phyloP scores from a whole-genome alignment of 768 basidiomycete species.

The Tylopilus subfusipes region DNA sequence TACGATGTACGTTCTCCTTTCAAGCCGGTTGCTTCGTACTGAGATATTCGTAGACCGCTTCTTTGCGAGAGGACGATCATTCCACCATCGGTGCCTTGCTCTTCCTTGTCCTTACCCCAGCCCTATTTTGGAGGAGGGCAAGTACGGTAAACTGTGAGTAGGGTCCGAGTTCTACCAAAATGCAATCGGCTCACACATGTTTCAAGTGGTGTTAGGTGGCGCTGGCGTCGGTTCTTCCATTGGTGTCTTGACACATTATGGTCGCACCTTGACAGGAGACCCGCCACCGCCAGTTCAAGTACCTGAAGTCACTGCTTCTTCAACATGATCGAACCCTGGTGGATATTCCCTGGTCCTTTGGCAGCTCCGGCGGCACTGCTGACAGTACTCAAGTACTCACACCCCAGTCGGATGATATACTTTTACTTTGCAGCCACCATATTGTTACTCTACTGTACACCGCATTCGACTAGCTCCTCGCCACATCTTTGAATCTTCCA shows the following conservation, averaged over 20 bases:
- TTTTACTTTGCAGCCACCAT: not conserved
- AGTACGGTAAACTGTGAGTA: slow-evolving; percentile 53
- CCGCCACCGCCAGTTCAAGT: slow-evolving; percentile 40
- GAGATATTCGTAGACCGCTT: slow-evolving; percentile 42
- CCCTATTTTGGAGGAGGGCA: slow-evolving; percentile 71
- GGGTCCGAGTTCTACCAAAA: slow-evolving; percentile 13
- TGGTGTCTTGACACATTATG: slow-evolving; percentile 57
- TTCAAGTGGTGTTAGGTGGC: slow-evolving; percentile 65
- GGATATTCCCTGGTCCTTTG: not conserved
- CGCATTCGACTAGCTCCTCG: slow-evolving; percentile 23
- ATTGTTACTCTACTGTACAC: slow-evolving; percentile 12
- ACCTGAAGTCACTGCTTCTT: slow-evolving; percentile 28
- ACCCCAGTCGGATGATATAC: not conserved
- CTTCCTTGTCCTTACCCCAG: slow-evolving; percentile 60
- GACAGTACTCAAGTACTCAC: not conserved
- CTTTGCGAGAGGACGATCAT: slow-evolving; percentile 67
- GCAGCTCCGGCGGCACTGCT: not conserved
- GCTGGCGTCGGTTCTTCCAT: slow-evolving; percentile 61
- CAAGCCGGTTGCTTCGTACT: not conserved
- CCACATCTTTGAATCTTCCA: slow-evolving; percentile 59
- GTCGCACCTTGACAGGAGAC: slow-evolving; percentile 53
- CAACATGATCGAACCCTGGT: slow-evolving; percentile 2
- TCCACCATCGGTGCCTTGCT: slow-evolving; percentile 70
- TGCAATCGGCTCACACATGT: not conserved
- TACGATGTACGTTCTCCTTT: slow-evolving; percentile 51